Evolutionary conservation across 176 grass and related monocot species (phyloP).

Genomic region (Eleusine indica): DNA sequence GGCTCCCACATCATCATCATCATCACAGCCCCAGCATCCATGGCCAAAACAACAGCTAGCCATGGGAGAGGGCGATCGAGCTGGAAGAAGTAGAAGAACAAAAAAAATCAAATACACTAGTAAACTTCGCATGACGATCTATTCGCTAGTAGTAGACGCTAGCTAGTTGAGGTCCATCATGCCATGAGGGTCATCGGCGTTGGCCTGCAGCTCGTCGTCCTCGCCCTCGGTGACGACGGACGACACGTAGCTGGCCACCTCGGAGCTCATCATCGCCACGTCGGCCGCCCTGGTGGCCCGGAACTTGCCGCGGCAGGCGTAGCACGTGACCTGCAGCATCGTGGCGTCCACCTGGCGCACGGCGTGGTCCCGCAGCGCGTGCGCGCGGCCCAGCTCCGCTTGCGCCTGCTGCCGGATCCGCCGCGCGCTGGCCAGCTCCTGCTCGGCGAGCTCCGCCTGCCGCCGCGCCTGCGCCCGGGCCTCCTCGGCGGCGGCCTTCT

Average conservation of each 20-base stretch:
- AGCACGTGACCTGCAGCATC: constrained; percentile 82
- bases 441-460: constrained; percentile 77
- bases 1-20: background rate
- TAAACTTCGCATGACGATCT: background rate
- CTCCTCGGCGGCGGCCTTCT: constrained; percentile 63
- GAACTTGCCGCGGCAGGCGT: constrained; percentile 75
- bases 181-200: background rate
- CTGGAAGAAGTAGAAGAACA: background rate
- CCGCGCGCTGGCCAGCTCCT: constrained; percentile 67
- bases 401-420: constrained; percentile 74
- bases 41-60: constrained; percentile 26
- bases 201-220: constrained; percentile 31
- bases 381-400: constrained; percentile 67
- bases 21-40: background rate
- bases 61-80: background rate
- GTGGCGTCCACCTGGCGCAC: constrained; percentile 68
- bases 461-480: constrained; percentile 61
- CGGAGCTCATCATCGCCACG: constrained; percentile 41
- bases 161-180: constrained; percentile 44
- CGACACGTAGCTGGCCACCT: constrained; percentile 72
- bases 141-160: background rate
- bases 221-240: constrained; percentile 66
- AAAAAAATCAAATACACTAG: background rate
- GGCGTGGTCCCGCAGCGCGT: constrained; percentile 64
- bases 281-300: constrained; percentile 14